Conservation (phyloP, 495 filamentous ascomycete genomes). For the Xylaria telfairii region DNA sequence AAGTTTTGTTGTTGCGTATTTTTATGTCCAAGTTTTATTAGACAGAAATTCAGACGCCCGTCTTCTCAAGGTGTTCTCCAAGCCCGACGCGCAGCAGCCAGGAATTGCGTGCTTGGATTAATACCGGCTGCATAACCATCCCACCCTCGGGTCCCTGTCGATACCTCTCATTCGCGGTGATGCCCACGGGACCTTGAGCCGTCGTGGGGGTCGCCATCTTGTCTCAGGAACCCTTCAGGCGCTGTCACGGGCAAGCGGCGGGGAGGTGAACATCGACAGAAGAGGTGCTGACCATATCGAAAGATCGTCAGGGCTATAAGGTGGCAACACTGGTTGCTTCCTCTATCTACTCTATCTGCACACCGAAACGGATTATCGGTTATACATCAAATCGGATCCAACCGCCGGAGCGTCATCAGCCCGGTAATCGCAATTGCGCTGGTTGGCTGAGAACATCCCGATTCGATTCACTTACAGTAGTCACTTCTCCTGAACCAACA, state of each 20-base stretch:
- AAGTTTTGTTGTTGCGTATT: constrained; percentile 14
- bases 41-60: constrained; percentile 19
- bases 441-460: constrained; percentile 15
- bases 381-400: background rate
- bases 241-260: background rate
- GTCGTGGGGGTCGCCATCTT: constrained; percentile 32
- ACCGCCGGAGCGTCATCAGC: background rate
- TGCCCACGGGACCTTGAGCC: constrained; percentile 36
- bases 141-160: constrained; percentile 2
- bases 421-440: background rate
- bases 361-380: background rate
- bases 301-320: constrained; percentile 4
- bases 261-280: background rate
- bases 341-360: constrained; percentile 2
- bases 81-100: constrained; percentile 27
- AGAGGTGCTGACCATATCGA: background rate
- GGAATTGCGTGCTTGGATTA: constrained; percentile 36
- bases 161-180: constrained; percentile 30
- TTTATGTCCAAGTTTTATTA: constrained; percentile 3
- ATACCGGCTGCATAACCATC: constrained; percentile 23
- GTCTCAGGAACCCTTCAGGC: background rate
- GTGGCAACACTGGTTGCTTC: background rate
- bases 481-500: constrained; percentile 1
- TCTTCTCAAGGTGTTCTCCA: constrained; percentile 15
- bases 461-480: background rate